Conservation (phyloP, 2,329 filamentous ascomycete genomes). For the Aspergillus ustus region DNA sequence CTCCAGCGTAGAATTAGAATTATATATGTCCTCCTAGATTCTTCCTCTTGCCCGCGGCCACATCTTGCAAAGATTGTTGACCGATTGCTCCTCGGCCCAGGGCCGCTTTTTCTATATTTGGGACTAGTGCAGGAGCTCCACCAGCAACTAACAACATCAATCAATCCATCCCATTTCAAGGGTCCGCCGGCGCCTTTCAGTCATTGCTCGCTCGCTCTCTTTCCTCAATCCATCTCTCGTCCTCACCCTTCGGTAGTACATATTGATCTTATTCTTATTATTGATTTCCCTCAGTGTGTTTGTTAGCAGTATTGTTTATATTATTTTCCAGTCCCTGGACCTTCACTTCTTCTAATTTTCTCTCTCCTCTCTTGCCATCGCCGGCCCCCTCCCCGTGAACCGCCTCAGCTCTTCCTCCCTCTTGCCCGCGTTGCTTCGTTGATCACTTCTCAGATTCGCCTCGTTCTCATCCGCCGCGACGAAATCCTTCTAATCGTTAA, state of each 20-base stretch:
- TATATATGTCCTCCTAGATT: background rate
- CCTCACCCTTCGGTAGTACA: constrained; percentile 8
- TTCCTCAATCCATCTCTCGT: background rate
- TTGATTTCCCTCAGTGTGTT: constrained; percentile 14
- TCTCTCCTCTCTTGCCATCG: background rate
- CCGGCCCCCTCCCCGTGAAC: constrained; percentile 5
- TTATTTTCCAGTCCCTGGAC: background rate
- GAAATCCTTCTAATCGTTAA: constrained; percentile 5
- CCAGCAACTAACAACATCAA: constrained; percentile 13
- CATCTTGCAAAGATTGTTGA: background rate
- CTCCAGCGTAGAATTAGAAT: background rate
- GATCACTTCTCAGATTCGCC: constrained; percentile 7
- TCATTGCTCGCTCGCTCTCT: background rate
- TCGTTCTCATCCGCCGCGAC: background rate
- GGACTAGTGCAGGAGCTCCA: constrained; percentile 12
- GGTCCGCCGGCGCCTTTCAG: constrained; percentile 5
- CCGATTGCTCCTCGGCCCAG: constrained; percentile 1
- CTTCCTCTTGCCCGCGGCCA: background rate
- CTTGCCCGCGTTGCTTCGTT: background rate
- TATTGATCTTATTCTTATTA: constrained; percentile 15
- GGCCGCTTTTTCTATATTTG: constrained; percentile 18
- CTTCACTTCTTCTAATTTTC: constrained; percentile 9
- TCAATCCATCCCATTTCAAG: constrained; percentile 6
- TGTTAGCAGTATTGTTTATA: constrained; percentile 10
- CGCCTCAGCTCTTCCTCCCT: background rate